phyloP scores from a whole-genome alignment of 306 rosid genomes.

The Cucumis melo region DNA sequence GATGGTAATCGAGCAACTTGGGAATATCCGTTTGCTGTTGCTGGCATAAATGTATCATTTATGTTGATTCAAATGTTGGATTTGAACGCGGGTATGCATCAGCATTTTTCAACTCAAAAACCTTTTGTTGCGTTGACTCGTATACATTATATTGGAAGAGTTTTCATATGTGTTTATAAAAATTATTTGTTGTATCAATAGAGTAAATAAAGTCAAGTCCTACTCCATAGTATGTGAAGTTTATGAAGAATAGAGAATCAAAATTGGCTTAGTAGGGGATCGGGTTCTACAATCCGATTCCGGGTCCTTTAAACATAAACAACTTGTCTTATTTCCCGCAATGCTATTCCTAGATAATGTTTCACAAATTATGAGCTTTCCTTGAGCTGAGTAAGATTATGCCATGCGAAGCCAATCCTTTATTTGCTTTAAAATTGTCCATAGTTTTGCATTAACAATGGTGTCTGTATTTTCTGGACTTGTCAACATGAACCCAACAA shows the following conservation, averaged over 20 bases:
- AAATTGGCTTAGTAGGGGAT: background rate
- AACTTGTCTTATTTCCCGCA: background rate
- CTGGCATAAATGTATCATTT: slow-evolving; percentile 79
- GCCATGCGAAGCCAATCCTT: background rate
- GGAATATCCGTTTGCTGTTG: slow-evolving; percentile 98
- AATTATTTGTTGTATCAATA: background rate
- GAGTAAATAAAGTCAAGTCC: background rate
- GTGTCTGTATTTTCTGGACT: background rate
- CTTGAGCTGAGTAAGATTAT: background rate
- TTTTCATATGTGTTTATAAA: background rate
- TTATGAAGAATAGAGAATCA: too few relatives aligned
- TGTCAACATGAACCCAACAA: too few relatives aligned
- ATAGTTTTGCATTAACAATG: background rate
- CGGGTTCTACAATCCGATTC: background rate
- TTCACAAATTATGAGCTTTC: background rate
- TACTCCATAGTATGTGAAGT: background rate
- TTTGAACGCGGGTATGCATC: slow-evolving; percentile 46
- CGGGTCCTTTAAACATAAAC: background rate
- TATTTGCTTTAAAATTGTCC: background rate
- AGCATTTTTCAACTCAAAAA: background rate
- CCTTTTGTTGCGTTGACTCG: background rate
- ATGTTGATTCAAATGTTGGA: slow-evolving; percentile 93
- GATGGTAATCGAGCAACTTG: slow-evolving; percentile 76
- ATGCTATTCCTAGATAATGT: background rate
- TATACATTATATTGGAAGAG: background rate